These are phyloP conservation scores for Sclerotinia minor DNA, from an alignment of 2,329 filamentous ascomycete species.

Conservation along the genomic window DNA sequence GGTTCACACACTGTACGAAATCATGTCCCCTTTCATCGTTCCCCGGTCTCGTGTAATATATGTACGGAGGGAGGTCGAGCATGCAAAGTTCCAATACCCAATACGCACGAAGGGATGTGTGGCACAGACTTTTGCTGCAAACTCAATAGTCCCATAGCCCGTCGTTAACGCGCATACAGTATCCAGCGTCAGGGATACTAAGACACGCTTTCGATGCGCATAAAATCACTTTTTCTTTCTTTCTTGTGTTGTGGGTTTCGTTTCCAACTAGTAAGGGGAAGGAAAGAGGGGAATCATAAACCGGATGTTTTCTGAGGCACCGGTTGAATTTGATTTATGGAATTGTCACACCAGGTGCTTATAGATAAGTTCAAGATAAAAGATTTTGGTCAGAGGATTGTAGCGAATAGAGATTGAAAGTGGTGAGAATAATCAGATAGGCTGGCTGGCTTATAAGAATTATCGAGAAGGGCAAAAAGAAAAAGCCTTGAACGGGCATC, in stretches of 20 bases:
- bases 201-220: slow-evolving; percentile 3
- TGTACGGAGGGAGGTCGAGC: not conserved
- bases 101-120: not conserved
- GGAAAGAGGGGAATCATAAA: not conserved
- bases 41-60: not conserved
- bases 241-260: not conserved
- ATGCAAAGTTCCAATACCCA: not conserved
- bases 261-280: not conserved
- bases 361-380: not conserved
- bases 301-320: not conserved
- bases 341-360: not conserved
- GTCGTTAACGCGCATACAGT: not conserved
- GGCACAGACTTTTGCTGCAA: slow-evolving; percentile 4
- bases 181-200: not conserved
- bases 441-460: not conserved
- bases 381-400: not conserved
- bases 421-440: not conserved
- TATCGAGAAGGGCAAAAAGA: not conserved
- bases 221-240: not conserved
- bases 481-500: slow-evolving; percentile 15
- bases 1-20: slow-evolving; percentile 4
- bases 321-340: slow-evolving; percentile 1
- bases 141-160: not conserved
- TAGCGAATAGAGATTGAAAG: not conserved
- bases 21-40: slow-evolving; percentile 1